Evolutionary conservation across 2,329 filamentous ascomycete genomes (phyloP).

Genomic region (Clarireedia homoeocarpa): DNA sequence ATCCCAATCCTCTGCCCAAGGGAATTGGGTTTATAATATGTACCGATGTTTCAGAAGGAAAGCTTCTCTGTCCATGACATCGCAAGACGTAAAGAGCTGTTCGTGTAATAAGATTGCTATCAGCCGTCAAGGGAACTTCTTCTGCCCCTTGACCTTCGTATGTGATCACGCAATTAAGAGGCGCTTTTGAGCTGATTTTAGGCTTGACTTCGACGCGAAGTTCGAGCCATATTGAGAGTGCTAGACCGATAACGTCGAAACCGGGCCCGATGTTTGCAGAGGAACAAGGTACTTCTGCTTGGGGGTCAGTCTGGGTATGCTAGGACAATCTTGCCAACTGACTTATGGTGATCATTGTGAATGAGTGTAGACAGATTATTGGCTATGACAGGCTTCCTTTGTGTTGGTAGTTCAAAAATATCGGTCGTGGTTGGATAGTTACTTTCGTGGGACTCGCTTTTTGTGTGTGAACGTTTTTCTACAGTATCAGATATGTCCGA

Average conservation of each 20-base stretch:
- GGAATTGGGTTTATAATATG: constrained; percentile 96
- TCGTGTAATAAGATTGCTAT: constrained; percentile 86
- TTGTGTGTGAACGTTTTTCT: not conserved
- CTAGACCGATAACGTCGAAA: constrained; percentile 95
- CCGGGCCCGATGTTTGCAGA: constrained; percentile 96
- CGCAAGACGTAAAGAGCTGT: constrained; percentile 91
- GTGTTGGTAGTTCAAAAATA: too few relatives aligned
- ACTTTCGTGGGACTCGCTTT: not conserved
- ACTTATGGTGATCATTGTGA: constrained; percentile 22
- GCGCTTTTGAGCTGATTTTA: constrained; percentile 45
- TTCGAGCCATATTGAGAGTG: constrained; percentile 89
- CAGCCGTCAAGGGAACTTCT: constrained; percentile 75
- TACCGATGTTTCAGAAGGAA: constrained; percentile 79
- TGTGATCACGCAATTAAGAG: constrained; percentile 80
- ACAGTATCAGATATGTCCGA: constrained; percentile 5
- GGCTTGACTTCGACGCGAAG: constrained; percentile 71
- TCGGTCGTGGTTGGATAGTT: not conserved
- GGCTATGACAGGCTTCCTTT: too few relatives aligned
- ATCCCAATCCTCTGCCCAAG: constrained; percentile 85
- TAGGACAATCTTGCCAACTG: constrained; percentile 2
- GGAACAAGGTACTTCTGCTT: constrained; percentile 68
- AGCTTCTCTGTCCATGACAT: constrained; percentile 79
- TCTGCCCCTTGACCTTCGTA: constrained; percentile 70
- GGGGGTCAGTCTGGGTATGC: not conserved
- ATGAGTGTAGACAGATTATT: too few relatives aligned